Evolutionary conservation across 805 yeast genomes (phyloP).

Genomic region (Zygosaccharomyces bailii): DNA sequence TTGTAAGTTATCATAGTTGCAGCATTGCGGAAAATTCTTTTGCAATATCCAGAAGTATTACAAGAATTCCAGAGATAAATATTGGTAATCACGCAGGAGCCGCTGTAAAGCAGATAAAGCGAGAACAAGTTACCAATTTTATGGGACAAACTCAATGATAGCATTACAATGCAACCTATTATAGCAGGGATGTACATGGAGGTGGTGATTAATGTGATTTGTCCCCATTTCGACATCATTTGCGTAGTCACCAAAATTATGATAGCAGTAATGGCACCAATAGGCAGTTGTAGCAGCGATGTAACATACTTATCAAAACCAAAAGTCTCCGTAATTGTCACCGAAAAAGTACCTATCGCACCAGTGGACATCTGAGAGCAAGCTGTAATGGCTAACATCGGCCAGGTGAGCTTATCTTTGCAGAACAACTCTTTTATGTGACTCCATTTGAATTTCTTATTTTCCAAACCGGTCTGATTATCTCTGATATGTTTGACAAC

Average conservation of each 20-base stretch:
- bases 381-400: slow-evolving; percentile 46
- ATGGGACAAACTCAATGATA: slow-evolving; percentile 36
- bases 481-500: slow-evolving; percentile 46
- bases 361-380: slow-evolving; percentile 49
- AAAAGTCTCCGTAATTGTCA: slow-evolving; percentile 49
- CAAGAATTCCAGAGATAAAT: slow-evolving; percentile 60
- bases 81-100: slow-evolving; percentile 55
- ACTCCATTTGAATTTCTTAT: slow-evolving; percentile 42
- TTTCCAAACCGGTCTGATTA: slow-evolving; percentile 52
- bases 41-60: slow-evolving; percentile 61
- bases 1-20: slow-evolving; percentile 57
- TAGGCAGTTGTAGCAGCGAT: slow-evolving; percentile 54
- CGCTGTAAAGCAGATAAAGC: slow-evolving; percentile 50
- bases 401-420: slow-evolving; percentile 48
- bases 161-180: slow-evolving; percentile 46
- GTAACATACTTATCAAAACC: slow-evolving; percentile 46
- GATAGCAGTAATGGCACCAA: slow-evolving; percentile 48
- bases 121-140: slow-evolving; percentile 48
- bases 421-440: slow-evolving; percentile 47
- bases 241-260: slow-evolving; percentile 41
- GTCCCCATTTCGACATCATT: slow-evolving; percentile 37
- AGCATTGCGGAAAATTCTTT: slow-evolving; percentile 51
- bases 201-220: slow-evolving; percentile 38
- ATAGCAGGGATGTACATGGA: slow-evolving; percentile 47
- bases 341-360: slow-evolving; percentile 51